Base-by-base conservation (phyloP, 148 eudicot genomes). In the Silene uniflora region DNA sequence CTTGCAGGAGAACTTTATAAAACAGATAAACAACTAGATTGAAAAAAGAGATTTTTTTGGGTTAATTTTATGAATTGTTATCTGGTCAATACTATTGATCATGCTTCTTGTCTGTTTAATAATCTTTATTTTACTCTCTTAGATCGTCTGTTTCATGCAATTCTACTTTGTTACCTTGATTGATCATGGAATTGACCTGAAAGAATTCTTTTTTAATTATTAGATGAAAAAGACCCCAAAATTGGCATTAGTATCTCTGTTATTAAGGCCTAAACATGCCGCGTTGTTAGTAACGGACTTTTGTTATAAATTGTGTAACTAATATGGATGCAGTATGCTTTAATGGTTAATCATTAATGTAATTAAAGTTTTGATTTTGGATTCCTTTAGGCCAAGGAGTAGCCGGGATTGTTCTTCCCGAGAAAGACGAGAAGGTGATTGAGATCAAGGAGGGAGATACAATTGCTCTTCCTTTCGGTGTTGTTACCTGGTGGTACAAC, bases 401-500 rank as follows among this genome's bases (percentile, higher is more conserved):
- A 35, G 92, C 90, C 42, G 98, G 98, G 25, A 80, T 93, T 42
- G 88, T 93, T 70, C 93, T 89, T 12, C 98, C 98, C 6, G 98
- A 93, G 82, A 75, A 93, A 56, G 98, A 93, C 71, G 98, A 93
- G 83, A 93, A 93, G 81, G 93, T 91, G 71, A 42, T 93, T 4
- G 76, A 87, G 25, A 88, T 93, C 67, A 91, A 87, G 82, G 85
- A 85, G 74, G 98, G 98, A 35, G 98, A 93, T 74, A 86, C 93
- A 17, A 80, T 93, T 46, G 93, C 97, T 14, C 86, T 93, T 22
- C 98, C 98, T 25, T 91, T 91, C 21, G 98, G 98, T 24, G 93
- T 89, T 0, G 86, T 86, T 1, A 87, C 92, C 35, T 93, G 97
- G 98, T 93, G 93, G 93, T 87, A 85, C 86, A 93, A 93, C 87